A percentile compares a stretch with the other conserved stretches of the same genome.
Conservation (phyloP, 208 protist genomes). For the Wallacemonas rigidus region DNA sequence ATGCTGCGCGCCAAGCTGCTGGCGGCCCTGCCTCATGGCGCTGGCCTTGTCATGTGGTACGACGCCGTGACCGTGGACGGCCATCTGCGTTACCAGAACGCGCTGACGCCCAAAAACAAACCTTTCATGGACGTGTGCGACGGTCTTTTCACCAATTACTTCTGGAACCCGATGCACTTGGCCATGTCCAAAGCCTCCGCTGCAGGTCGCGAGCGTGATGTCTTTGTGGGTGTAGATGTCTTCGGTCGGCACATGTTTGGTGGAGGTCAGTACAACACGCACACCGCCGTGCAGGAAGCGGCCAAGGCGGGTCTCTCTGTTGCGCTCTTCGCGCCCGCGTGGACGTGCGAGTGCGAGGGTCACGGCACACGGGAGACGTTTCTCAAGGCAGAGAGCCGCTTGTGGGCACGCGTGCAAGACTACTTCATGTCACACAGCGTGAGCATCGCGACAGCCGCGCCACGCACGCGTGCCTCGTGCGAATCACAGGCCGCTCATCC, state of each 20-base stretch:
- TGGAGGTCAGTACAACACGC: slow-evolving; percentile 75
- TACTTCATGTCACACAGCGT: slow-evolving; percentile 30
- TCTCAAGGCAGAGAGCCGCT: slow-evolving; percentile 39
- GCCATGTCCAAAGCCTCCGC: slow-evolving; percentile 31
- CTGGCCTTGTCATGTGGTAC: slow-evolving; percentile 86
- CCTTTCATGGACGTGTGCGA: slow-evolving; percentile 81
- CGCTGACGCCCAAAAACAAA: slow-evolving; percentile 72
- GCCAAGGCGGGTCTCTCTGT: slow-evolving; percentile 42
- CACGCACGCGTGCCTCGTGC: no score
- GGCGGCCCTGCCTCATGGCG: neutral
- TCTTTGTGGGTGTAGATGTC: slow-evolving; percentile 87
- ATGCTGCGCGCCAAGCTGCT: slow-evolving; percentile 54
- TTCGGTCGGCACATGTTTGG: slow-evolving; percentile 79
- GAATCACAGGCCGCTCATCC: no score
- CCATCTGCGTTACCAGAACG: slow-evolving; percentile 75
- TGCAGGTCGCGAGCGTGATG: slow-evolving; percentile 36
- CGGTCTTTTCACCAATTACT: slow-evolving; percentile 92
- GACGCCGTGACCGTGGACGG: slow-evolving; percentile 80
- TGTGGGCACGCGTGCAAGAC: slow-evolving; percentile 60
- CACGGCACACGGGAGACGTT: slow-evolving; percentile 47
- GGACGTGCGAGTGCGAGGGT: slow-evolving; percentile 73
- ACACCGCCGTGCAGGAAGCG: slow-evolving; percentile 44
- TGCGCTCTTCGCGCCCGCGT: slow-evolving; percentile 91
- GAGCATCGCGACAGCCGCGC: neutral
- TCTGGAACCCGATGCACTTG: slow-evolving; percentile 66